A percentile compares a stretch with the other conserved stretches of the same genome.
These are phyloP conservation scores for Chlorokybus atmophyticus DNA, from an alignment of 139 green algal genomes.

Conservation along the genomic window DNA sequence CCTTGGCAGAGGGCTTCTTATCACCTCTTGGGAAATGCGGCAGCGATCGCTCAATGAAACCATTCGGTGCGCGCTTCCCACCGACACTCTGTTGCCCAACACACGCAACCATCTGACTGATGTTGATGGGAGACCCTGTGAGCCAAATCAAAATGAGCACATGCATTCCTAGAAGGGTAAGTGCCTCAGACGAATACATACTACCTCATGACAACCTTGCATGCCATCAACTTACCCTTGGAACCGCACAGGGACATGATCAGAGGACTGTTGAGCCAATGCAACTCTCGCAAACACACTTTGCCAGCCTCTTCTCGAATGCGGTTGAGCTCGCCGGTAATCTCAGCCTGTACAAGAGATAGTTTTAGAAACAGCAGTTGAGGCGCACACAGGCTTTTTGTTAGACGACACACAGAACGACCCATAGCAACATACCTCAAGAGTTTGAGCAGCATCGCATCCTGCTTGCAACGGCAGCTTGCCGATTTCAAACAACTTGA, in stretches of 20 bases:
- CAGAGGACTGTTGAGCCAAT: slow-evolving; percentile 72
- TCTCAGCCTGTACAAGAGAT: slow-evolving; percentile 14
- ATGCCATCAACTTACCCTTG: slow-evolving; percentile 53
- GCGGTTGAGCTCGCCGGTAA: slow-evolving; percentile 77
- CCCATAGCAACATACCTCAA: slow-evolving; percentile 43
- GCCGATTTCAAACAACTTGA: slow-evolving; percentile 49
- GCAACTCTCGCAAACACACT: slow-evolving; percentile 77
- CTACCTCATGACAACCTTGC: no score
- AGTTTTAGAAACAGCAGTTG: background rate
- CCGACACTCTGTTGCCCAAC: slow-evolving; percentile 91
- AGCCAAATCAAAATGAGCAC: no score
- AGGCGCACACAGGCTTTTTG: background rate
- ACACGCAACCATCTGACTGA: slow-evolving; percentile 95
- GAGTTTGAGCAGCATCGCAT: slow-evolving; percentile 71
- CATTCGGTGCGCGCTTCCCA: slow-evolving; percentile 79
- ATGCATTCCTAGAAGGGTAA: no score
- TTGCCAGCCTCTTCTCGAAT: slow-evolving; percentile 77
- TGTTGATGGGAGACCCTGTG: slow-evolving; percentile 86
- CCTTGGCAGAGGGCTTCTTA: slow-evolving; percentile 50
- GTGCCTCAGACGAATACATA: no score
- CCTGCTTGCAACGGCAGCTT: slow-evolving; percentile 63
- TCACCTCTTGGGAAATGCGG: slow-evolving; percentile 66
- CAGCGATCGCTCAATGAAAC: slow-evolving; percentile 75
- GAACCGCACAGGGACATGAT: slow-evolving; percentile 93
- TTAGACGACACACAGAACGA: background rate